A percentile compares a stretch with the other conserved stretches of the same genome.
Evolutionary conservation across 768 basidiomycete genomes (phyloP).

Genomic region (Mycena haematopus): DNA sequence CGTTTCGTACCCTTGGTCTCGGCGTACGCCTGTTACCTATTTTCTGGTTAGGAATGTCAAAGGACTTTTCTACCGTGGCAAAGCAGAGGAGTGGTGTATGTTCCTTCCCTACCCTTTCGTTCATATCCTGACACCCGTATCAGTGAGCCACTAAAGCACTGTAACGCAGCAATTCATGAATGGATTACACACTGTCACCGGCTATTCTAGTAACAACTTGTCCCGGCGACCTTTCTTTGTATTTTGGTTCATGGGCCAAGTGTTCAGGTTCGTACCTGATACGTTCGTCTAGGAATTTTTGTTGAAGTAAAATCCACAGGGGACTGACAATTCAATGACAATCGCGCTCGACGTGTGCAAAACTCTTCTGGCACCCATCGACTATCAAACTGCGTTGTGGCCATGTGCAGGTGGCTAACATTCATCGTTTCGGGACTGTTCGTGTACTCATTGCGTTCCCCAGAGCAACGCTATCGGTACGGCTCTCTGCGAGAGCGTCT

Average conservation of each 20-base stretch:
- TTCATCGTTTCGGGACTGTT: conserved; percentile 1
- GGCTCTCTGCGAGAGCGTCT: conserved; percentile 53
- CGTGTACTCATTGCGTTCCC: conserved; percentile 7
- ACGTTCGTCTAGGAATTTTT: conserved; percentile 8
- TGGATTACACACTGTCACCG: conserved; percentile 67
- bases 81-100: conserved; percentile 74
- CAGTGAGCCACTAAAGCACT: conserved; percentile 66
- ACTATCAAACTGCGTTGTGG: conserved; percentile 69
- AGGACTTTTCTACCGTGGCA: conserved; percentile 55
- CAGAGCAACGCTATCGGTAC: conserved; percentile 62
- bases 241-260: conserved; percentile 80
- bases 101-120: conserved; percentile 15
- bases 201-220: conserved; percentile 54
- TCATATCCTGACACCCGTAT: conserved; percentile 19
- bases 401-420: conserved; percentile 61
- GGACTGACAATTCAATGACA: conserved; percentile 63
- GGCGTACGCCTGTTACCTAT: conserved; percentile 42
- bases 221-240: conserved; percentile 68
- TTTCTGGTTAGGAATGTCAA: conserved; percentile 45
- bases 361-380: conserved; percentile 63
- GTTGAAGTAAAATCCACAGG: conserved; percentile 39
- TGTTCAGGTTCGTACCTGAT: conserved; percentile 52
- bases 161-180: conserved; percentile 66
- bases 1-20: conserved; percentile 65
- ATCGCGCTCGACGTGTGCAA: conserved; percentile 69